Evolutionary conservation across 78 protist species (phyloP), one percentile per base, ranked within the genome.

Genomic region (slime mould (Dictyostelium discoideum)): DNA sequence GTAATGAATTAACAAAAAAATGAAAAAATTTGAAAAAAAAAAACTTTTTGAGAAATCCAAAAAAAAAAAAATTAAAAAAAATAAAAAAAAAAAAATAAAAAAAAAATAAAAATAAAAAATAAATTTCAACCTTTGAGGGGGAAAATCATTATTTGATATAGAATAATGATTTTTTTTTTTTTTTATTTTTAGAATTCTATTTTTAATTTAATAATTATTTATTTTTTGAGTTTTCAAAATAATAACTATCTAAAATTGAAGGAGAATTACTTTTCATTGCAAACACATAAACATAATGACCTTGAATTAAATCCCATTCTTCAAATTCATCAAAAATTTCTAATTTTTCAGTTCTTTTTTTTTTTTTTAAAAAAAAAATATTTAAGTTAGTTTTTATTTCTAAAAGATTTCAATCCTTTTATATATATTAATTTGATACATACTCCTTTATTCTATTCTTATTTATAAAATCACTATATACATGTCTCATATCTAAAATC

Each of bases 271-370:
- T 85, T 72, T 96, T 85, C 0, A 60, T 84, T 39, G 96, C 92
- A 37, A 85, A 92, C 7, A 96, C 92, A 80, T 74, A 90, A 48
- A 87, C 95, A 86, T 92, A 96, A 79, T 90, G 93, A 39, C 85
- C 65, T 83, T 85, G 92, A 74, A 96, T 84, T 13, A 97, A 46
- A 83, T 96, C 63, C 96, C 93, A 85, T 85, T 93, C 97, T 90
- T 86, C 92, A 81, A 83, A 97, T 44, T 90, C 96, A 46, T 90
- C 96, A 63, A 92, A 96, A 65, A 92, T 84, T 80, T 93, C 93
- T 54, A 96, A 82, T 82, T 42, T 82, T 69, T 90, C 88, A 44
- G 84, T 90, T 72, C 87, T 87, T 60, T 5, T 60, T 60, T 60
- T 42, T 84, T 40, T 60, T 60, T 54, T 54, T 54, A 14, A 14